Percentiles rank a stretch among this genome's conserved stretches.
phyloP scores from a whole-genome alignment of 192 early-diverging fungal genomes.

The Coemansia sp. region DNA sequence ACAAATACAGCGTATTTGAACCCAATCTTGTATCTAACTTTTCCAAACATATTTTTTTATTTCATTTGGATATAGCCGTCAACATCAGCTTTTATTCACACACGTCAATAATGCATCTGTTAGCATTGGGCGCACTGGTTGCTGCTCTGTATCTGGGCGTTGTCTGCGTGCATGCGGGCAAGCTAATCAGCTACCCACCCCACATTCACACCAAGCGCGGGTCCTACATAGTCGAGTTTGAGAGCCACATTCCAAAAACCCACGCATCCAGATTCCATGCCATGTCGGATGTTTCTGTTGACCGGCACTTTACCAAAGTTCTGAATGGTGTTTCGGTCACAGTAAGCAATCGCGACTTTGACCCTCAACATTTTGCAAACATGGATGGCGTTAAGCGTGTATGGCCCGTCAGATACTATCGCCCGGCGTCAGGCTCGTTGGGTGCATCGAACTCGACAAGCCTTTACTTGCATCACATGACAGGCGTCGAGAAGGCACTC shows the following conservation, averaged over 20 bases:
- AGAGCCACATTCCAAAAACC: neutral
- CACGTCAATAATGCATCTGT: neutral
- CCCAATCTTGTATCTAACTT: too few relatives aligned
- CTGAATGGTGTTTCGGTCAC: slow-evolving; percentile 27
- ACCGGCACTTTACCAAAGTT: slow-evolving; percentile 10
- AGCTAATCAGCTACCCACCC: slow-evolving; percentile 8
- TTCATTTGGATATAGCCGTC: too few relatives aligned
- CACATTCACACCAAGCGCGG: slow-evolving; percentile 11
- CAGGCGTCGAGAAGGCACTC: slow-evolving; percentile 53
- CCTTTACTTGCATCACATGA: slow-evolving; percentile 42
- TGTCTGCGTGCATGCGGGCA: neutral
- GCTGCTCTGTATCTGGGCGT: neutral
- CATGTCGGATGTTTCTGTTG: slow-evolving; percentile 10
- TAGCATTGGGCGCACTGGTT: slow-evolving; percentile 1
- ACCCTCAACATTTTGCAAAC: slow-evolving; percentile 12
- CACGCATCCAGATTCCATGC: slow-evolving; percentile 9
- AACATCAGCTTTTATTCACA: too few relatives aligned
- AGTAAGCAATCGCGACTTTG: neutral
- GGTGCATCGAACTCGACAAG: neutral
- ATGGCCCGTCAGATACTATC: slow-evolving; percentile 21
- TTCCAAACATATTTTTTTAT: too few relatives aligned
- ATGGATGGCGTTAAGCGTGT: slow-evolving; percentile 29
- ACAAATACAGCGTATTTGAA: neutral
- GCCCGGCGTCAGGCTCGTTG: neutral
- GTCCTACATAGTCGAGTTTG: slow-evolving; percentile 35